phyloP scores from a whole-genome alignment of 768 basidiomycete genomes.

The Phlebiopsis flavidoalba region DNA sequence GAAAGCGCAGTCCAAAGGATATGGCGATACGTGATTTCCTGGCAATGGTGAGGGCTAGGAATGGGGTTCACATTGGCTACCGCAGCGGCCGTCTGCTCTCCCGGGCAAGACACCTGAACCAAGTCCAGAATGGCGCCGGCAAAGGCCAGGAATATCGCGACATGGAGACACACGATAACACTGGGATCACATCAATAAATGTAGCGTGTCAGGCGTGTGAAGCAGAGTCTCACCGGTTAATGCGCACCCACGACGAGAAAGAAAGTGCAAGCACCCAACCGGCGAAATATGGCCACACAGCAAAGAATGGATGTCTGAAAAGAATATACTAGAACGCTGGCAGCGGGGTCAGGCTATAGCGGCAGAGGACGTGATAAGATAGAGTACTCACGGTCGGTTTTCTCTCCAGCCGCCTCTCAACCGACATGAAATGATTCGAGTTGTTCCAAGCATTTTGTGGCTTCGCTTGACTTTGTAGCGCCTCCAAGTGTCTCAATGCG shows the following conservation, averaged over 20 bases:
- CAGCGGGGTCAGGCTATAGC: not conserved
- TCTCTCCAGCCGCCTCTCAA: no score
- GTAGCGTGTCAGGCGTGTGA: conserved; percentile 16
- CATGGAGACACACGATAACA: conserved; percentile 46
- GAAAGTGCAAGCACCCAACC: conserved; percentile 57
- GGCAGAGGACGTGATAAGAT: not conserved
- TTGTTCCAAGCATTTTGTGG: not conserved
- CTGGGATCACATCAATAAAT: conserved; percentile 11
- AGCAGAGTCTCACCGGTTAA: conserved; percentile 44
- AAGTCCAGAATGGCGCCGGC: conserved; percentile 60
- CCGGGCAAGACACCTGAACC: conserved; percentile 42
- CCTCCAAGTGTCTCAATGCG: no score
- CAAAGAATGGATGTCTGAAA: conserved; percentile 60
- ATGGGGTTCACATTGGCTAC: conserved; percentile 22
- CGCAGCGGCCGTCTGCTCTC: conserved; percentile 21
- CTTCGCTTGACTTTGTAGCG: not conserved
- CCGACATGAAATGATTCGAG: no score
- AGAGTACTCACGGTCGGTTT: not conserved
- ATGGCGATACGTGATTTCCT: conserved; percentile 60
- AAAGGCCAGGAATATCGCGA: conserved; percentile 56
- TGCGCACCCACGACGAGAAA: conserved; percentile 47
- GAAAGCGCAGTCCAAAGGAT: conserved; percentile 35
- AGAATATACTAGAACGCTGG: conserved; percentile 54
- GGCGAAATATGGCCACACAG: conserved; percentile 58
- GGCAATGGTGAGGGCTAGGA: conserved; percentile 37